These are phyloP conservation scores for Aspergillus fischeri DNA, from an alignment of 2,329 filamentous ascomycete genomes.

Conservation along the genomic window DNA sequence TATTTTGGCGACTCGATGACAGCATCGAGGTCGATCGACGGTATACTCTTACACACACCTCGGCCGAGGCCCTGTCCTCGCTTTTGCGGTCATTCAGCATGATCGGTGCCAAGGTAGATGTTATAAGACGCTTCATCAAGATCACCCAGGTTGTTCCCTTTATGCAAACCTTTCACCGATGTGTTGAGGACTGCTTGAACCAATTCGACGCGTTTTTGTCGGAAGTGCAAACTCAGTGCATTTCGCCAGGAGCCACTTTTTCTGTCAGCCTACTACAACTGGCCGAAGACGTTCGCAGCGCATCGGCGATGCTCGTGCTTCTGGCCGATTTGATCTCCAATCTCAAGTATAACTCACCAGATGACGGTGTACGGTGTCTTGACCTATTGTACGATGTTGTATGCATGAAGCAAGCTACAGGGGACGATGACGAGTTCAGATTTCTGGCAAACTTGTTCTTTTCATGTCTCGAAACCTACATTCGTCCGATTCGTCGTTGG, in stretches of 20 bases:
- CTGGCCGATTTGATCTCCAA: constrained; percentile 61
- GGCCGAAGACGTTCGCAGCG: constrained; percentile 52
- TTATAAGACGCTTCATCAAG: constrained; percentile 48
- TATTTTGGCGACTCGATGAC: constrained; percentile 53
- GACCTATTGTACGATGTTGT: constrained; percentile 72
- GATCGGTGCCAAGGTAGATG: constrained; percentile 46
- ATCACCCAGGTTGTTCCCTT: constrained; percentile 51
- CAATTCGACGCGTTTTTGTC: constrained; percentile 59
- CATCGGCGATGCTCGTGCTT: constrained; percentile 53
- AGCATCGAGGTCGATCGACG: constrained; percentile 35
- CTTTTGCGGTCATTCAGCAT: constrained; percentile 42
- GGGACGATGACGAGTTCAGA: constrained; percentile 58
- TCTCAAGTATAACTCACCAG: constrained; percentile 43
- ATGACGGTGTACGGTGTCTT: constrained; percentile 66
- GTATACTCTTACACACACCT: constrained; percentile 34
- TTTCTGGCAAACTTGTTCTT: constrained; percentile 69
- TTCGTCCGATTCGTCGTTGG: constrained; percentile 76
- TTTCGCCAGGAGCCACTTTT: constrained; percentile 50
- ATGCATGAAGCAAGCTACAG: constrained; percentile 65
- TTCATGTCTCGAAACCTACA: constrained; percentile 75
- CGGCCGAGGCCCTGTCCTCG: constrained; percentile 27
- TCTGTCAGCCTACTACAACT: constrained; percentile 65
- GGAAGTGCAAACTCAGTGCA: constrained; percentile 56
- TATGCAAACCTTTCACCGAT: constrained; percentile 67
- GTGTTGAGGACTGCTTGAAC: constrained; percentile 54